Evolutionary conservation across 2,329 filamentous ascomycete genomes (phyloP).

Genomic region (Scedosporium minutisporum): DNA sequence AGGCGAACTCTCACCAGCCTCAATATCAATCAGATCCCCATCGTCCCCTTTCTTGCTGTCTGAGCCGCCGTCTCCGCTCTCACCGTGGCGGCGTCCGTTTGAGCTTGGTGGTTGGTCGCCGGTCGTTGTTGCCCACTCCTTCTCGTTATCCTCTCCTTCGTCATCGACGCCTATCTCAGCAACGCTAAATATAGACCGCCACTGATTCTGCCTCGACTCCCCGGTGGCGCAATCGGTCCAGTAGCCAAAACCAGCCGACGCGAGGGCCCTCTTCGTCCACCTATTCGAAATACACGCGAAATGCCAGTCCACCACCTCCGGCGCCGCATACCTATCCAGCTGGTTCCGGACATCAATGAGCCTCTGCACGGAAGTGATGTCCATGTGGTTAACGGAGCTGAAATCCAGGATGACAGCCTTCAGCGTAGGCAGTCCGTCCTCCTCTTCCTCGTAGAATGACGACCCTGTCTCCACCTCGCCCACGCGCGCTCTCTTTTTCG

Average conservation of each 20-base stretch:
- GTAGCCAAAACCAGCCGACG: conserved; percentile 76
- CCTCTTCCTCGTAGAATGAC: neutral
- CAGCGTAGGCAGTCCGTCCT: conserved; percentile 51
- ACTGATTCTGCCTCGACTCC: conserved; percentile 51
- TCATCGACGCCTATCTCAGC: conserved; percentile 69
- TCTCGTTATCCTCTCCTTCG: conserved; percentile 54
- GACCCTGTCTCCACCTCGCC: conserved; percentile 27
- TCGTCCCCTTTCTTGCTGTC: too few relatives aligned
- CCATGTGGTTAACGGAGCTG: conserved; percentile 85
- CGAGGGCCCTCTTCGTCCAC: conserved; percentile 88
- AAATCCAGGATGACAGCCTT: conserved; percentile 93
- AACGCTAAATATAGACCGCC: conserved; percentile 93
- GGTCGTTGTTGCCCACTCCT: neutral
- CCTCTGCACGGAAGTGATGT: conserved; percentile 85
- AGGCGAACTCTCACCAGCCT: too few relatives aligned
- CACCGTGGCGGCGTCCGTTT: neutral
- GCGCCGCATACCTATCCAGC: conserved; percentile 73
- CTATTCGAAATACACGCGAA: conserved; percentile 88
- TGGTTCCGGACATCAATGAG: conserved; percentile 93
- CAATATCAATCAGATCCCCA: too few relatives aligned
- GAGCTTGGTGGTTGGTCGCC: neutral
- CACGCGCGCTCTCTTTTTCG: conserved; percentile 17
- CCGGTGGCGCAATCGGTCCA: conserved; percentile 15
- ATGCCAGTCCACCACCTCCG: conserved; percentile 86
- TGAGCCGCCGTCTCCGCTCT: too few relatives aligned